phyloP scores from a whole-genome alignment of 2,329 filamentous ascomycete genomes.

The Diaporthe australafricana region DNA sequence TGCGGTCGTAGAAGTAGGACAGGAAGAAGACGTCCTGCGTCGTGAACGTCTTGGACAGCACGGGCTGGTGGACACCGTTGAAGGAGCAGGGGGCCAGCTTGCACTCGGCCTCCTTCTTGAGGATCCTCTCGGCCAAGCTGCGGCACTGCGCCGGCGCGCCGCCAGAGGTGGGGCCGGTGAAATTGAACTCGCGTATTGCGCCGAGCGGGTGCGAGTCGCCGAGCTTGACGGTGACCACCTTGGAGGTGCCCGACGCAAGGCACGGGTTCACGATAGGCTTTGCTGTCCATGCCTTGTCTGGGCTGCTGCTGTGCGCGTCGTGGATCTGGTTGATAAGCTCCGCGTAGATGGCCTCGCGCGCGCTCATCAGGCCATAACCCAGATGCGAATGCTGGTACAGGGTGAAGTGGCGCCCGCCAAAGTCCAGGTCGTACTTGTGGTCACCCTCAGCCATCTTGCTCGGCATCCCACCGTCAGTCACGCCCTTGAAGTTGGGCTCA shows the following conservation, averaged over 20 bases:
- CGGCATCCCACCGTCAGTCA: conserved; percentile 81
- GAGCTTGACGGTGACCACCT: conserved; percentile 79
- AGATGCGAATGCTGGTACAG: conserved; percentile 99
- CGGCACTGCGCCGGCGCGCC: conserved; percentile 89
- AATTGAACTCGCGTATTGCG: conserved; percentile 76
- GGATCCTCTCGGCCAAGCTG: conserved; percentile 87
- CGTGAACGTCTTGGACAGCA: conserved; percentile 90
- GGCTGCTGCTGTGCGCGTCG: conserved; percentile 64
- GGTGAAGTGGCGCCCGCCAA: conserved; percentile 90
- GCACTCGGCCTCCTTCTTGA: conserved; percentile 88
- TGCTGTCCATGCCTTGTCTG: conserved; percentile 74
- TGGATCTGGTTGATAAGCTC: conserved; percentile 79
- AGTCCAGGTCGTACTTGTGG: conserved; percentile 93
- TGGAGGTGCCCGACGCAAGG: conserved; percentile 82
- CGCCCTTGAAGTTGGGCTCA: conserved; percentile 88
- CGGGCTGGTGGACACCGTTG: conserved; percentile 95
- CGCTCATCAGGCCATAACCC: conserved; percentile 95
- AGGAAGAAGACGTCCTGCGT: conserved; percentile 95
- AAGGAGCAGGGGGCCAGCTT: conserved; percentile 93
- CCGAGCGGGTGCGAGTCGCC: conserved; percentile 75
- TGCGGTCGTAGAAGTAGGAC: conserved; percentile 98
- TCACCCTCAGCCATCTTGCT: conserved; percentile 88
- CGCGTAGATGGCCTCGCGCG: conserved; percentile 86
- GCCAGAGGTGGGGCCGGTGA: conserved; percentile 80
- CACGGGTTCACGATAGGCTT: conserved; percentile 85